Percentiles rank a stretch among this genome's conserved stretches.
These are phyloP conservation scores for Rhizoctonia solani DNA, from an alignment of 1,284 basidiomycete species.

Conservation along the genomic window DNA sequence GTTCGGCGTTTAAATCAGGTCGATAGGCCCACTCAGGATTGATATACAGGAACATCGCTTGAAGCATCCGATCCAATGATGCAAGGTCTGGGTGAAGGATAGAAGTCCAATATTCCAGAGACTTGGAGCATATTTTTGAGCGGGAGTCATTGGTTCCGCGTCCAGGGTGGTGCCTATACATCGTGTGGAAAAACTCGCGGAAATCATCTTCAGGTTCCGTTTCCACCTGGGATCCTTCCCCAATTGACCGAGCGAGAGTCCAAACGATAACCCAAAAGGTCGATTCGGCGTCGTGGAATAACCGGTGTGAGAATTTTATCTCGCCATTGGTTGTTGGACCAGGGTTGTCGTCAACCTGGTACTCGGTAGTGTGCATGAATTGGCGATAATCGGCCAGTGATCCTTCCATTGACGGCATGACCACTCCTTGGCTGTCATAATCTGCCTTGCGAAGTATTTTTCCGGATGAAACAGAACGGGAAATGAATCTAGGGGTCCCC, in stretches of 20 bases:
- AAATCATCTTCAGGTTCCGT: not conserved
- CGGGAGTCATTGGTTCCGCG: no score
- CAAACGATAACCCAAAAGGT: conserved; percentile 4
- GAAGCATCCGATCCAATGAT: not conserved
- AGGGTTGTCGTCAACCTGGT: not conserved
- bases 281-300: conserved; percentile 14
- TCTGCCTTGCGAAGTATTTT: not conserved
- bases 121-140: no score
- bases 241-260: not conserved
- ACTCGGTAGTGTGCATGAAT: not conserved
- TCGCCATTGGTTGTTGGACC: not conserved
- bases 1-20: not conserved
- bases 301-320: not conserved
- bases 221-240: not conserved
- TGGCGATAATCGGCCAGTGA: not conserved
- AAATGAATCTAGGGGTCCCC: conserved; percentile 4
- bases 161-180: not conserved
- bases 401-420: not conserved
- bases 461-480: not conserved
- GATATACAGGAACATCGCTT: not conserved
- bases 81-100: no score
- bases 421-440: not conserved
- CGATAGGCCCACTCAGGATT: not conserved
- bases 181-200: not conserved
- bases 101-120: no score